These are phyloP conservation scores for Margaritispora aquatica DNA, from an alignment of 495 filamentous ascomycete genomes.

Conservation along the genomic window DNA sequence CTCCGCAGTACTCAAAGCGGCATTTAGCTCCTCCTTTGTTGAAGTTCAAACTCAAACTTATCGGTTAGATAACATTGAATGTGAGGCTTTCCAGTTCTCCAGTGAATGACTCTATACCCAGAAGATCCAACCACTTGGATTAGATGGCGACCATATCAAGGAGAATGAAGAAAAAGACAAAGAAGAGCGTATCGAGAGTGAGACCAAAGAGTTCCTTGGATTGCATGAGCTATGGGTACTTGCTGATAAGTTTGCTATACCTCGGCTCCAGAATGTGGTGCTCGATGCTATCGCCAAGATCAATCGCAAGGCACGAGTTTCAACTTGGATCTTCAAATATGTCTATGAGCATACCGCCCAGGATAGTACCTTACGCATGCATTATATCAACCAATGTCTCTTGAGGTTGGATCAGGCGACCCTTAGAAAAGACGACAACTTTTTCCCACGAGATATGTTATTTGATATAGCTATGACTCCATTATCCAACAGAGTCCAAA, in stretches of 20 bases:
- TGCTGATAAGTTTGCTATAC: neutral
- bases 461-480: neutral
- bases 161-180: neutral
- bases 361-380: too few species aligned
- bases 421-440: too few species aligned
- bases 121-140: neutral
- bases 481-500: neutral
- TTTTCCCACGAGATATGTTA: constrained; percentile 4
- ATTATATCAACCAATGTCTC: too few species aligned
- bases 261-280: constrained; percentile 1
- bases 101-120: constrained; percentile 3
- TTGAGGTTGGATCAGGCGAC: too few species aligned
- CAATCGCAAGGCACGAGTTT: too few species aligned
- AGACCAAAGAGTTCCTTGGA: neutral
- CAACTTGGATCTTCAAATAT: too few species aligned
- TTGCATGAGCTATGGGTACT: constrained; percentile 6
- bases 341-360: too few species aligned
- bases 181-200: neutral
- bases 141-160: neutral
- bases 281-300: neutral
- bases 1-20: neutral
- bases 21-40: constrained; percentile 1
- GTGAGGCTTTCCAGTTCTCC: neutral
- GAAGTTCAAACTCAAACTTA: constrained; percentile 5
- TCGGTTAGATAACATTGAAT: neutral